Evolutionary conservation across 176 grass and related monocot species (phyloP), one percentile per base, ranked within the genome.

Genomic region (barley (Hordeum vulgare)): DNA sequence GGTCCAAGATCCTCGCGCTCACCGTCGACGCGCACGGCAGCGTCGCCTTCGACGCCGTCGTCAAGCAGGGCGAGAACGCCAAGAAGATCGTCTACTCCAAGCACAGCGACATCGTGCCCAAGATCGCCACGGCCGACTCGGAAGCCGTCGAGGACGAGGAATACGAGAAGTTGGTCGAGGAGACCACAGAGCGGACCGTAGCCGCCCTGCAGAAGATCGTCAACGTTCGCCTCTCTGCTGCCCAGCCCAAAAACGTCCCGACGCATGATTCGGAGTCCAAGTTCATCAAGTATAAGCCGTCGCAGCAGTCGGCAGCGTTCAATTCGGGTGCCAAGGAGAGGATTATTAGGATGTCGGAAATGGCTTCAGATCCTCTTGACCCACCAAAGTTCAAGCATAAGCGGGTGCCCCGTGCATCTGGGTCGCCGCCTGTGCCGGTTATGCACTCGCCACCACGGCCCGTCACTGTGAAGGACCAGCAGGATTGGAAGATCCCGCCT

Each of bases 321-420:
- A 98, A 98, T 92, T 98, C 95, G 2, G 95, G 95, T 13, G 95
- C 95, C 24, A 93, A 98, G 71, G 95, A 98, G 82, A 94, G 95
- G 80, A 94, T 98, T 62, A 91, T 98, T 82, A 86, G 95, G 76
- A 95, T 98, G 95, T 84, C 94, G 0, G 90, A 89, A 83, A 90
- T 85, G 86, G 90, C 92, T 0, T 67, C 89, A 20, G 95, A 98
- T 76, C 95, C 95, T 57, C 92, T 98, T 25, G 95, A 98, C 75
- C 95, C 95, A 1, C 95, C 95, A 12, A 98, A 98, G 56, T 98
- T 98, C 89, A 98, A 98, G 87, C 95, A 98, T 47, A 98, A 98
- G 88, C 88, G 95, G 11, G 95, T 98, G 28, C 95, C 95, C 4
- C 85, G 88, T 9, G 88, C 95, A 2, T 90, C 88, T 7, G 92